Evolutionary conservation across 192 early-diverging fungal species (phyloP), one percentile per base, ranked within the genome.

Genomic region (Kickxella alabastrina): DNA sequence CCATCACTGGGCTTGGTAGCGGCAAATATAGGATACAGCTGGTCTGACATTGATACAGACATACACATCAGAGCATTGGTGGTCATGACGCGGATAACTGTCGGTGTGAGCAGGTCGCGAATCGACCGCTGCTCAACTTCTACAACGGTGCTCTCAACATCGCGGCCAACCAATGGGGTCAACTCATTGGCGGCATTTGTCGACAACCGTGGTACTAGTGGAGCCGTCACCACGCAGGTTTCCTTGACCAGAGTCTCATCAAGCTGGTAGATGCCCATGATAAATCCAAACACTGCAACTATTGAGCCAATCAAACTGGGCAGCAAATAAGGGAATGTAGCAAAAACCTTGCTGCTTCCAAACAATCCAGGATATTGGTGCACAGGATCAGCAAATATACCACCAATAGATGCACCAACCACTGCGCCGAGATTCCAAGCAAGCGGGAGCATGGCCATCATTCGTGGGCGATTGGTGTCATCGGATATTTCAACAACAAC

Each of bases 401-500:
- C 91, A 29, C 91, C 91, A 6, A 91, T 52, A 0, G 84, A 63
- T 2, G 89, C 86, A 4, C 90, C 87, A 60, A 69, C 66, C 26
- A 81, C 73, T 22, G 71, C 54, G 22, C 84, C 84, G 21, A 84
- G 58, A 37, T 81, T 84, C 79, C 84, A 85, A 3, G 71, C 77
- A 24, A 86, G 80, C 6, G 85, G 87, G 55, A 87, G 82, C 22
- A 91, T 44, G 3, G 81, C 69, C 59, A 92, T 92, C 18, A 85
- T 88, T 22, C 80, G 72, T 14, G 83, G 68, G 48, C 84, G 83
- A 58, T 92, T 95, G 1, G 86, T 83, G 2, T 73, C 51, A 49
- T 92, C 90, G n/a, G 90, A 87, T 24, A 95, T 83, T 71, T 95
- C 92, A 3, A 84, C 86, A 21, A 92, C 60, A 24, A 91, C 78